A percentile compares a stretch with the other conserved stretches of the same genome.
Evolutionary conservation across 805 yeast genomes (phyloP).

Genomic region (Tetrapisispora taiwanensis): DNA sequence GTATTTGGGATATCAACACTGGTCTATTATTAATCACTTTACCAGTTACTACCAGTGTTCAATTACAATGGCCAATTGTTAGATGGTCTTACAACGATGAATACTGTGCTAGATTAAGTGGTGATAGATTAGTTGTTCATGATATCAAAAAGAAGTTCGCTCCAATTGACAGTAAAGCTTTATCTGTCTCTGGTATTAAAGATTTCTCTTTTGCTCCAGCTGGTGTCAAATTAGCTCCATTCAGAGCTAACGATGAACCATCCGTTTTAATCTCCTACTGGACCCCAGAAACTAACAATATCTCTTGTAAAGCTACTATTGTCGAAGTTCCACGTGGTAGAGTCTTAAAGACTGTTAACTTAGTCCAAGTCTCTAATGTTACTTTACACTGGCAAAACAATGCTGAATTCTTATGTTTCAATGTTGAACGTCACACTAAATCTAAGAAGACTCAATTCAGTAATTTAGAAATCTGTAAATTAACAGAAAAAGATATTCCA

Average conservation of each 20-base stretch:
- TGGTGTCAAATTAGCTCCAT: slow-evolving; percentile 55
- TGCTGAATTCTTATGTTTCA: slow-evolving; percentile 76
- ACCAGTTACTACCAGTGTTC: slow-evolving; percentile 65
- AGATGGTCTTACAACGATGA: slow-evolving; percentile 92
- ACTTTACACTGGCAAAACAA: slow-evolving; percentile 89
- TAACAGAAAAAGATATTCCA: slow-evolving; percentile 82
- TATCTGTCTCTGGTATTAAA: slow-evolving; percentile 72
- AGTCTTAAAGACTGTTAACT: slow-evolving; percentile 79
- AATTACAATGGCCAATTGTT: slow-evolving; percentile 88
- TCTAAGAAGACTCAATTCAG: slow-evolving; percentile 87
- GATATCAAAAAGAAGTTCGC: slow-evolving; percentile 67
- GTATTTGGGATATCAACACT: slow-evolving; percentile 82
- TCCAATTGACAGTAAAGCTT: slow-evolving; percentile 74
- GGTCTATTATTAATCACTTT: slow-evolving; percentile 82
- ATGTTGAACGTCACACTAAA: slow-evolving; percentile 94
- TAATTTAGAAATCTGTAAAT: slow-evolving; percentile 82
- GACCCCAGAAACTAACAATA: slow-evolving; percentile 91
- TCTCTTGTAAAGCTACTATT: slow-evolving; percentile 87
- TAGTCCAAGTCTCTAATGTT: slow-evolving; percentile 90
- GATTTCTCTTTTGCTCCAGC: slow-evolving; percentile 96
- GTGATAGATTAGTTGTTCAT: slow-evolving; percentile 84
- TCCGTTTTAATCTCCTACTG: slow-evolving; percentile 78
- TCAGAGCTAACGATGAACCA: slow-evolving; percentile 41
- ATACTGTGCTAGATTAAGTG: slow-evolving; percentile 91
- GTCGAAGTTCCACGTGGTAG: slow-evolving; percentile 79